phyloP scores from a whole-genome alignment of 2,329 filamentous ascomycete species.

The Clonostachys byssicola region DNA sequence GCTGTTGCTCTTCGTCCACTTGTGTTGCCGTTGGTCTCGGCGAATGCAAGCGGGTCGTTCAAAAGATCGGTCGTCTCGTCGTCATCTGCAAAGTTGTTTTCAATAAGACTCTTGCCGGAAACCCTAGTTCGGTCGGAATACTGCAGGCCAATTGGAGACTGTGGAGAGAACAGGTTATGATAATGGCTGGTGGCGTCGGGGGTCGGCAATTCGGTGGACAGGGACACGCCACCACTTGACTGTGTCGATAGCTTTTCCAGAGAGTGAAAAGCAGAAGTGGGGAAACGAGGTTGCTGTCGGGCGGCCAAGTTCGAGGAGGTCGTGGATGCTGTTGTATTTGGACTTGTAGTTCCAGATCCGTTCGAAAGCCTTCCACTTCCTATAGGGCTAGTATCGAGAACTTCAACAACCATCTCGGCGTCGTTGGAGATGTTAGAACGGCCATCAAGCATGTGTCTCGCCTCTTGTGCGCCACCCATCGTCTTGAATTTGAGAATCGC shows the following conservation, averaged over 20 bases:
- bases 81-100: conserved; percentile 57
- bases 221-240: conserved; percentile 26
- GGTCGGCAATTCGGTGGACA: conserved; percentile 12
- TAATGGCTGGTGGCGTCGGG: conserved; percentile 17
- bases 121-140: conserved; percentile 56
- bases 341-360: conserved; percentile 11
- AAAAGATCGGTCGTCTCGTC: conserved; percentile 71
- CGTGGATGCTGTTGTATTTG: conserved; percentile 15
- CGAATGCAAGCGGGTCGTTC: conserved; percentile 68
- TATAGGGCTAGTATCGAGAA: conserved; percentile 27
- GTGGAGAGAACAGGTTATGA: conserved; percentile 64
- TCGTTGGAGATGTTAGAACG: conserved; percentile 46
- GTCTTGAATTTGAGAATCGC: conserved; percentile 51
- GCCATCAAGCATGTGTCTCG: conserved; percentile 53
- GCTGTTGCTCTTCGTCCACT: conserved; percentile 60
- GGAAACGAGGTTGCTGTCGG: conserved; percentile 53
- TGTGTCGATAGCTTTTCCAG: conserved; percentile 58
- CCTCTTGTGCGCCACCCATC: conserved; percentile 47
- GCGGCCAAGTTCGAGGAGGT: conserved; percentile 32
- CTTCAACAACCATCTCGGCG: conserved; percentile 52
- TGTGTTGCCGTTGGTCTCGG: conserved; percentile 37
- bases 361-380: neutral
- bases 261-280: conserved; percentile 55
- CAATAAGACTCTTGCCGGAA: conserved; percentile 69
- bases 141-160: conserved; percentile 69